Evolutionary conservation across 371 early-diverging fungal species (phyloP), one percentile per base, ranked within the genome.

Genomic region (Dinochytrium kinnereticum): DNA sequence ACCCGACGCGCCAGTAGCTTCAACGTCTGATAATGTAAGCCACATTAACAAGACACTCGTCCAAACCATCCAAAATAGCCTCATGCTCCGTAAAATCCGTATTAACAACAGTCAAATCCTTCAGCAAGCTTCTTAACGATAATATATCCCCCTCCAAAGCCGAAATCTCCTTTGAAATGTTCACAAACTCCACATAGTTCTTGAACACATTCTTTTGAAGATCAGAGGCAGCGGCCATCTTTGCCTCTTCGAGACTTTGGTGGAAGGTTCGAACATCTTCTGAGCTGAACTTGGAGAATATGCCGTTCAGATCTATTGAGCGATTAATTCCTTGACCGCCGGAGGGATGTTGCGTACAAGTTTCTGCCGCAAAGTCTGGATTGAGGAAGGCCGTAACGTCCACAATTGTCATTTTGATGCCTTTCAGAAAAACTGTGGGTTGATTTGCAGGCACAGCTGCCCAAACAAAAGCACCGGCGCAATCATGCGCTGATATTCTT

Each of bases 111-210:
- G 88, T 87, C 28, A 93, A 72, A 61, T 94, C 93, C 65, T 88
- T 87, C 39, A 94, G 73, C 67, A 91, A 80, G 34, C 86, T 89
- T 34, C 91, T 89, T 21, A 94, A 79, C 3, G 80, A 79, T 57
- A 93, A 80, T 76, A 94, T 90, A 74, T 93, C 93, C 19, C 88
- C 86, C 78, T 93, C 93, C 71, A 92, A 81, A 64, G 88, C 93
- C 49, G 93, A 90, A 37, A 98, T 94, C 79, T 98, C 98, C 78
- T 96, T 95, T 24, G 96, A 94, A 61, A 98, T 96, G 33, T 89
- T 89, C 30, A 98, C 95, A 81, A 98, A 98, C 76, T 96, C 95
- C 51, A 89, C 90, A 80, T 98, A 97, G 84, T 97, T 97, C 73
- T 90, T 90, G 81, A 92, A 95, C 51, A 98, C 95, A 76, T 95